phyloP scores from a whole-genome alignment of 164 flowering plant species.

The Cinnamomum micranthum region DNA sequence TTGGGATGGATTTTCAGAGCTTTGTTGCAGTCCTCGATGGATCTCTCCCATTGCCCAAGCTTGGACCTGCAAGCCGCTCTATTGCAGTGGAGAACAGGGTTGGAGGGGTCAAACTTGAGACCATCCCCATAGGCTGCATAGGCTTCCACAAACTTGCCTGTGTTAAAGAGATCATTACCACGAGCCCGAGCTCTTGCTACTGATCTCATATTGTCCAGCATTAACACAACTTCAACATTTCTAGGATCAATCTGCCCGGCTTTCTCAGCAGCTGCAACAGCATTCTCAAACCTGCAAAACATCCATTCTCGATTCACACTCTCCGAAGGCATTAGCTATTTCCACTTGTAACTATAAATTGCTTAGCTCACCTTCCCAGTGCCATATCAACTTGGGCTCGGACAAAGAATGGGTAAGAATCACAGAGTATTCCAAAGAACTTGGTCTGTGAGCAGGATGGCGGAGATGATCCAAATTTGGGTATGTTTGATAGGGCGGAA shows the following conservation, averaged over 20 bases:
- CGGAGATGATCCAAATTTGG: slow-evolving; percentile 35
- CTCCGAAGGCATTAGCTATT: slow-evolving; percentile 11
- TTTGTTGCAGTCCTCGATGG: slow-evolving; percentile 77
- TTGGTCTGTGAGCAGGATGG: slow-evolving; percentile 26
- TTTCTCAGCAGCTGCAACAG: slow-evolving; percentile 61
- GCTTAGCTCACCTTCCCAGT: slow-evolving; percentile 69
- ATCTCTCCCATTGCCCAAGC: slow-evolving; percentile 70
- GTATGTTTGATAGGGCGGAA: slow-evolving; percentile 30
- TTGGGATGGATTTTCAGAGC: slow-evolving; percentile 70
- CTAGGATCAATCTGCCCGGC: slow-evolving; percentile 65
- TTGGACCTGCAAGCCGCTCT: slow-evolving; percentile 90
- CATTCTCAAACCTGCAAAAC: slow-evolving; percentile 85
- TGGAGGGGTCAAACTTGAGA: slow-evolving; percentile 62
- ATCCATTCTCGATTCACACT: slow-evolving; percentile 43
- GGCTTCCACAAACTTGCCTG: slow-evolving; percentile 79
- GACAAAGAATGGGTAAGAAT: slow-evolving; percentile 53
- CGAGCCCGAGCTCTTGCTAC: slow-evolving; percentile 69
- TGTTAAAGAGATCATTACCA: slow-evolving; percentile 81
- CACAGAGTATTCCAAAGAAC: slow-evolving; percentile 60
- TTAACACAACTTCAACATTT: slow-evolving; percentile 45
- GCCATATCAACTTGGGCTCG: slow-evolving; percentile 66
- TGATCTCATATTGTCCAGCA: slow-evolving; percentile 52
- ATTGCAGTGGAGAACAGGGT: slow-evolving; percentile 77
- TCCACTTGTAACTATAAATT: slow-evolving; percentile 19
- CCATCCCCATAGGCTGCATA: slow-evolving; percentile 82